Percentiles rank a stretch among this genome's conserved stretches.
phyloP scores from a whole-genome alignment of 2,329 filamentous ascomycete species.

The Aspergillus oerlinghausenensis region DNA sequence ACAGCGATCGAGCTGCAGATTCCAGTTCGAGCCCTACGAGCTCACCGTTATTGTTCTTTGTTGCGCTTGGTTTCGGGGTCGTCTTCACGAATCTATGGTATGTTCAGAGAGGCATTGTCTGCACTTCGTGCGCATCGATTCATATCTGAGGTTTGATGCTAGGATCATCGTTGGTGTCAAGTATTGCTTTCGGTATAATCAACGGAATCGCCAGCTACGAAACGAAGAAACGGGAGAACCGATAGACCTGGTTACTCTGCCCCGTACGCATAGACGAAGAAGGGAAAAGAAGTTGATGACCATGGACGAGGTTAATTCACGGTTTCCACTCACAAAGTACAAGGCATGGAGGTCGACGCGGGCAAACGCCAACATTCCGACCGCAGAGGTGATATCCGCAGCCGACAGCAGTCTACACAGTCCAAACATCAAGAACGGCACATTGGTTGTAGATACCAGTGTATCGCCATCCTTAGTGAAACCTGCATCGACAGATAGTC shows the following conservation, averaged over 20 bases:
- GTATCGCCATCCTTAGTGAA: conserved; percentile 14
- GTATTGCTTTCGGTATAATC: conserved; percentile 98
- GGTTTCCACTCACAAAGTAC: conserved; percentile 94
- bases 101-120: conserved; percentile 33
- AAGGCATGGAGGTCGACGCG: conserved; percentile 86
- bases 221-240: conserved; percentile 77
- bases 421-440: conserved; percentile 59
- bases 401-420: conserved; percentile 68
- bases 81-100: conserved; percentile 99
- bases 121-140: conserved; percentile 5
- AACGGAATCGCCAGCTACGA: conserved; percentile 76
- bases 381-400: conserved; percentile 75
- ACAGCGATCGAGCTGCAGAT: conserved; percentile 22
- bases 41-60: conserved; percentile 83
- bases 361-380: conserved; percentile 76
- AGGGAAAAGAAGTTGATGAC: conserved; percentile 98
- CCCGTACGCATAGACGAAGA: conserved; percentile 75
- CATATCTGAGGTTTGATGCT: conserved; percentile 1
- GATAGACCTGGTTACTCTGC: conserved; percentile 82
- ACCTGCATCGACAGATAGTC: conserved; percentile 19
- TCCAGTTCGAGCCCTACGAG: conserved; percentile 53
- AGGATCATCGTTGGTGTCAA: conserved; percentile 99
- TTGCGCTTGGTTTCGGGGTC: conserved; percentile 92
- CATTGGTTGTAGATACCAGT: conserved; percentile 21
- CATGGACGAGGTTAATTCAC: conserved; percentile 97